A percentile compares a stretch with the other conserved stretches of the same genome.
Conservation (phyloP, 495 filamentous ascomycete species). For the Viridothelium virens region DNA sequence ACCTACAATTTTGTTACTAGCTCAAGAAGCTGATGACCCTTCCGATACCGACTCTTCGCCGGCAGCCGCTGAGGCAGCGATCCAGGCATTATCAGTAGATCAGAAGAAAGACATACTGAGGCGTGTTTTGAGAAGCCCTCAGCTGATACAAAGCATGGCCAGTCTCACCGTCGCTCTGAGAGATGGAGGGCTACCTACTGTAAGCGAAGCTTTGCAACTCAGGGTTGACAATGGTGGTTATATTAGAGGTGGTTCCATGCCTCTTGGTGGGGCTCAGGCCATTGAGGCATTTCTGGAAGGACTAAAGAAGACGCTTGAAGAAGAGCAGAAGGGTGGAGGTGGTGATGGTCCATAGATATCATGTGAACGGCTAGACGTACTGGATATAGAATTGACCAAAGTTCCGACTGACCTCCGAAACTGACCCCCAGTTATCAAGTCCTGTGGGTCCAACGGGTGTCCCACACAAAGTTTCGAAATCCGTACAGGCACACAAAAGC, state of each 20-base stretch:
- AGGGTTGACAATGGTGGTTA: slow-evolving; percentile 74
- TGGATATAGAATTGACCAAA: no score
- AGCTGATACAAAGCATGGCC: slow-evolving; percentile 77
- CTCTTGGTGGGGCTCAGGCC: slow-evolving; percentile 79
- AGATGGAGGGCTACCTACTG: slow-evolving; percentile 85
- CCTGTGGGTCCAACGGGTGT: no score
- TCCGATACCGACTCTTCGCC: slow-evolving; percentile 54
- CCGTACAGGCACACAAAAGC: no score
- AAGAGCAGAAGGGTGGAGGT: slow-evolving; percentile 37
- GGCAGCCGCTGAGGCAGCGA: slow-evolving; percentile 59
- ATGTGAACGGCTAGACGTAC: background rate
- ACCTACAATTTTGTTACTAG: slow-evolving; percentile 59
- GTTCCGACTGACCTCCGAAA: background rate
- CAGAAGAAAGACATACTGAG: slow-evolving; percentile 78
- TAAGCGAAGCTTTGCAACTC: slow-evolving; percentile 77
- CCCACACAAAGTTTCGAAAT: no score
- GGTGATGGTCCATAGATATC: background rate
- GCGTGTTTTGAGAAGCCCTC: slow-evolving; percentile 80
- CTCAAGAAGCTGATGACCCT: slow-evolving; percentile 53
- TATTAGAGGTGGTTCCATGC: slow-evolving; percentile 62
- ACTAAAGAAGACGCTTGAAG: slow-evolving; percentile 66
- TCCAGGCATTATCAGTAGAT: slow-evolving; percentile 60
- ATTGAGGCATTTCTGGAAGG: slow-evolving; percentile 87
- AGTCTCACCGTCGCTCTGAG: slow-evolving; percentile 79
- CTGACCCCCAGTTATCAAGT: no score